Evolutionary conservation across 768 basidiomycete species (phyloP), one percentile per base, ranked within the genome.

Genomic region (Clathrus columnatus): DNA sequence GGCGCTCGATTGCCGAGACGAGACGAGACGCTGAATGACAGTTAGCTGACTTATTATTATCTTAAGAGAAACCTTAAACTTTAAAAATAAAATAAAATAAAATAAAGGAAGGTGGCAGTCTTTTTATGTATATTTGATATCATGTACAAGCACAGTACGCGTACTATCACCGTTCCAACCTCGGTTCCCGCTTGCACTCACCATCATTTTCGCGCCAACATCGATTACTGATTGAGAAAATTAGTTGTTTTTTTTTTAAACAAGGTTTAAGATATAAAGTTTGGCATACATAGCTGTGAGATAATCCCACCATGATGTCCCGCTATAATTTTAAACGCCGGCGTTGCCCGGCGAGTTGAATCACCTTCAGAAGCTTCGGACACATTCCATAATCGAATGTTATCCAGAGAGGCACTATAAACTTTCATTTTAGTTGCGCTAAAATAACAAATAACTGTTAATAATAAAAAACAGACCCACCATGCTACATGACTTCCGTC

Each of bases 251-350:
- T n/a, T 43, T 29, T 24, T 36, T 29, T 42, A 21, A 36, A 29
- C 29, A 18, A n/a, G 24, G 14, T 48, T 32, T 41, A 41, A 52
- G 48, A 16, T 17, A 42, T 29, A 30, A 30, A 11, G 26, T 26
- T 16, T 27, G 24, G 81, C 91, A 65, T 72, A 97, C 95, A 70
- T 81, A 98, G 88, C 64, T 91, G 85, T 2, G 92, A 95, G 3
- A 97, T 81, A 63, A 85, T 87, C 7, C 94, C 95, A 32, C 94
- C 93, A 70, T 96, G 91, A 71, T 96, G 95, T 0, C 94, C 95
- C 10, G 92, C 85, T 32, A 97, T 87, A 58, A 97, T 93, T 72
- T 91, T 93, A 76, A 95, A 97, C 53, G 47, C 57, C 53, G 84
- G 80, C 67, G 76, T 82, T 57, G 73, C 70, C 65, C 77, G 83